A percentile compares a stretch with the other conserved stretches of the same genome.
Evolutionary conservation across 768 basidiomycete species (phyloP).

Genomic region (Auriscalpium vulgare): DNA sequence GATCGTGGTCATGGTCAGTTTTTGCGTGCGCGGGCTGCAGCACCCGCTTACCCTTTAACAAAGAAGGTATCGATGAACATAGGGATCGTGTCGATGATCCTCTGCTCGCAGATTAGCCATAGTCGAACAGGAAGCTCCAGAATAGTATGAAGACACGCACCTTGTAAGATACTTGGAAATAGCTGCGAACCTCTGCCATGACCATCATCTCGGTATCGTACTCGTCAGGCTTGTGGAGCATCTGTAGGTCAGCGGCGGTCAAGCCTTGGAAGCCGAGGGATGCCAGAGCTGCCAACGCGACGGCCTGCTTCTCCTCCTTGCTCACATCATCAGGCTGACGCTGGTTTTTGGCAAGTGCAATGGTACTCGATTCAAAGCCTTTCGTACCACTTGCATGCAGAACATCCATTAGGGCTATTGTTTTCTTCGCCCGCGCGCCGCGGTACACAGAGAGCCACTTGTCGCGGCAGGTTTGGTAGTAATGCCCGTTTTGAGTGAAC

Average conservation of each 20-base stretch:
- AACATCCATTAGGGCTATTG: too few species aligned
- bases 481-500: not conserved
- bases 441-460: too few species aligned
- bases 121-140: not conserved
- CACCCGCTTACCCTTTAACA: slow-evolving; percentile 1
- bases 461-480: not conserved
- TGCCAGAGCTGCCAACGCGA: not conserved
- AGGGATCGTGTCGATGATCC: slow-evolving; percentile 39
- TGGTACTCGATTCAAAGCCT: too few species aligned
- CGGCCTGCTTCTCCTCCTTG: too few species aligned
- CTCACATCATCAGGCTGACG: too few species aligned
- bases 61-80: slow-evolving; percentile 20
- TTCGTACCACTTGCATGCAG: too few species aligned
- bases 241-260: slow-evolving; percentile 24
- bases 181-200: slow-evolving; percentile 37
- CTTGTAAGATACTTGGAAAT: slow-evolving; percentile 41
- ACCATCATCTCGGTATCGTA: slow-evolving; percentile 35
- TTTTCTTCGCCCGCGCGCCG: too few species aligned
- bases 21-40: not conserved
- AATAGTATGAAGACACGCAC: slow-evolving; percentile 15
- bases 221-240: slow-evolving; percentile 25
- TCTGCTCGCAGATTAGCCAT: slow-evolving; percentile 18
- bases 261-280: slow-evolving; percentile 12
- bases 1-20: too few species aligned
- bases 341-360: too few species aligned